Conservation (phyloP, 179 eudicot genomes). For the Camellia oleifera region DNA sequence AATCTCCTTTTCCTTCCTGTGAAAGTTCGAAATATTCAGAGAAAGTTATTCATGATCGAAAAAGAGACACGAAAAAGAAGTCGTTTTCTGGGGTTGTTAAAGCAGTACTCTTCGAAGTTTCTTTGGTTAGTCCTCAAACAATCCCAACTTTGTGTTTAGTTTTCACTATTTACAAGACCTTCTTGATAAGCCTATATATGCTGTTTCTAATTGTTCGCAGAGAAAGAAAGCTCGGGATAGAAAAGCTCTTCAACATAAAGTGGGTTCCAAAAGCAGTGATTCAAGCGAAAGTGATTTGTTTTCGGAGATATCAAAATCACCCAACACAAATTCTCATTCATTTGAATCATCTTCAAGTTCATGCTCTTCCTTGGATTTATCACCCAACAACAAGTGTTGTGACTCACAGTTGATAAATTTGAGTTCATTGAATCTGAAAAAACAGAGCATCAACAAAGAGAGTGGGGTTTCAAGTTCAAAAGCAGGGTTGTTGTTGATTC, state of each 20-base stretch:
- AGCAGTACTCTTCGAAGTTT: constrained; percentile 16
- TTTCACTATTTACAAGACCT: not conserved
- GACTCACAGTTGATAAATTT: not conserved
- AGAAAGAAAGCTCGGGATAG: constrained; percentile 15
- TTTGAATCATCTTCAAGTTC: not conserved
- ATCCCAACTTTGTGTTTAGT: not conserved
- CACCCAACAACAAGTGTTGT: not conserved
- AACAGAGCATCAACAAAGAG: not conserved
- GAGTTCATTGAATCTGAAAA: not conserved
- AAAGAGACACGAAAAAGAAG: not conserved
- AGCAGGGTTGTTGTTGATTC: constrained; percentile 7
- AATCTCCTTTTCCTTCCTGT: not conserved
- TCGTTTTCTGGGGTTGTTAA: constrained; percentile 17
- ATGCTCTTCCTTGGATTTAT: too few species aligned
- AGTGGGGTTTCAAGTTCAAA: not conserved
- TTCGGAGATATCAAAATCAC: not conserved
- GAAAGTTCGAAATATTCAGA: not conserved
- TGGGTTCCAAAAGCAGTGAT: not conserved
- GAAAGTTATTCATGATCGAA: not conserved
- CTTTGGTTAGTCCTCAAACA: constrained; percentile 12
- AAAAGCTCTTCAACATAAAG: not conserved
- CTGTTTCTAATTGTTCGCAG: constrained; percentile 3
- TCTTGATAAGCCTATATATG: not conserved
- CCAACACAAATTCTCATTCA: not conserved
- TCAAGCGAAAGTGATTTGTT: not conserved